Conservation (phyloP, 306 rosid species). For the Fragaria iinumae region DNA sequence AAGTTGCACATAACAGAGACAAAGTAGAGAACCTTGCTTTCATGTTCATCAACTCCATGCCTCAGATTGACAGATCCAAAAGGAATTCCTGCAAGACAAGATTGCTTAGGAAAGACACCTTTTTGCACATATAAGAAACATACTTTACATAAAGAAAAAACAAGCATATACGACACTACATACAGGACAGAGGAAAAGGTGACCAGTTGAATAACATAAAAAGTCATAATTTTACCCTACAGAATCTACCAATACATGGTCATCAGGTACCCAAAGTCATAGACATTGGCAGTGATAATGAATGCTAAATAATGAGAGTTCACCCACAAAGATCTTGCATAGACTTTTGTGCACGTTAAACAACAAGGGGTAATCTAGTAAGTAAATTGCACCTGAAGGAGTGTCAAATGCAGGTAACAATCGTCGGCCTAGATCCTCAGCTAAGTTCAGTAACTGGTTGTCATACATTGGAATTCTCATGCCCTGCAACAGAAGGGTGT, state of each 20-base stretch:
- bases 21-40: conserved; percentile 74
- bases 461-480: conserved; percentile 81
- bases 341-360: not conserved
- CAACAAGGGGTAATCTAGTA: conserved; percentile 7
- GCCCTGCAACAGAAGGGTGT: conserved; percentile 52
- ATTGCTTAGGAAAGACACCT: conserved; percentile 10
- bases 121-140: not conserved
- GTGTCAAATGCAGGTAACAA: conserved; percentile 95
- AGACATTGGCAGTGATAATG: conserved; percentile 1
- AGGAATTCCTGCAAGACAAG: conserved; percentile 75
- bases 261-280: conserved; percentile 19
- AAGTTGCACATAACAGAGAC: conserved; percentile 34
- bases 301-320: conserved; percentile 14
- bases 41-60: conserved; percentile 95
- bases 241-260: conserved; percentile 8
- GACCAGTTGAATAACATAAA: not conserved
- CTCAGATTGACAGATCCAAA: conserved; percentile 94
- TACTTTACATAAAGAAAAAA: not conserved
- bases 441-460: conserved; percentile 74
- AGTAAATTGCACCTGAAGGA: conserved; percentile 76
- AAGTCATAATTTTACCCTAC: conserved; percentile 4
- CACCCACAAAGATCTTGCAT: conserved; percentile 5
- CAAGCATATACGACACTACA: not conserved
- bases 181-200: not conserved
- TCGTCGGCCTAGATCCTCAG: conserved; percentile 90